Base-by-base conservation (phyloP, 352 stramenopile genomes). In the Phytophthora constricta region DNA sequence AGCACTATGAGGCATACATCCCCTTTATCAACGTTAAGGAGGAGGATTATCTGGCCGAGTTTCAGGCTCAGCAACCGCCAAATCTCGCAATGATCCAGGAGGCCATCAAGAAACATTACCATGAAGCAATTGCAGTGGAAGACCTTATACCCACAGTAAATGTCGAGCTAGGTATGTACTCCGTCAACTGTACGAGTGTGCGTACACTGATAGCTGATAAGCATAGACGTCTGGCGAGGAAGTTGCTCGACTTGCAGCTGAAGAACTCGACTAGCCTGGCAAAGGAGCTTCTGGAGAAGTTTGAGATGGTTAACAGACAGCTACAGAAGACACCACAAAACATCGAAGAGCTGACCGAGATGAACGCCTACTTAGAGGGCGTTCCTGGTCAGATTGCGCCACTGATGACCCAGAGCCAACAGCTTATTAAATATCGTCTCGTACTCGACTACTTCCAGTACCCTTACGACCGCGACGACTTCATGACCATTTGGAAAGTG, bases 331-430 rank as follows among this genome's bases (percentile, higher is more conserved):
- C 92, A 8, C 90, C 92, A 13, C 82, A 93, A 47, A 96, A 98
- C 66, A 98, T 98, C 50, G 93, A 98, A 62, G 86, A 97, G 62
- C 71, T 98, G 23, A 95, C 86, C 0, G 91, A 97, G 37, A 88
- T 97, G 82, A 90, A 80, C 43, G 65, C 84, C 8, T 97, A 96
- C 53, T 76, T 97, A 27, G 89, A 95, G 51, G 80, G 77, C 26
- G 86, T 96, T 1, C 70, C 78, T 0, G 48, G 70, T 3, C 86
- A 94, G 47, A 68, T 95, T 14, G 73, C 81, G 3, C 86, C 87
- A 0, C 39, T 95, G 54, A 61, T 94, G 26, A 84, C 72, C 4
- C 85, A 92, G 43, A 91, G 84, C 27, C 85, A 93, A 46, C 81
- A 89, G 45, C 71, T 95, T 5, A 82, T 95, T 62, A 92, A 93